Conservation (phyloP, 23 red algal species). For the Pyropia haitanensis region DNA sequence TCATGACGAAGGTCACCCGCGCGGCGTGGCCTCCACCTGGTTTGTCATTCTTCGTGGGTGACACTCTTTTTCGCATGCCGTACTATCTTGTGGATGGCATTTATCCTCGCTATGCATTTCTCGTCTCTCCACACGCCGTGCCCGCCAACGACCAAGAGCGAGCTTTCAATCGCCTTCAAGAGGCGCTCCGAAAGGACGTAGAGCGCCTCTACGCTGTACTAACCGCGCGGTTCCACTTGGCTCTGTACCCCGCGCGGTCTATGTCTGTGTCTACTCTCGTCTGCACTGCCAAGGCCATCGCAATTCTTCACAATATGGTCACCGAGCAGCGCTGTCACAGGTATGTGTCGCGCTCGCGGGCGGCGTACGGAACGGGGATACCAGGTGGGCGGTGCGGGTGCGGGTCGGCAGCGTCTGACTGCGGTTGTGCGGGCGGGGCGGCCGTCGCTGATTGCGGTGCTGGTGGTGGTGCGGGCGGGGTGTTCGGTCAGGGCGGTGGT, state of each 20-base stretch:
- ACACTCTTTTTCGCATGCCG: background rate
- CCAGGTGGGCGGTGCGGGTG: too few species aligned
- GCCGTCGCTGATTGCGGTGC: too few species aligned
- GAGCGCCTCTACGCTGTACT: constrained; percentile 30
- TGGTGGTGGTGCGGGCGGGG: too few species aligned
- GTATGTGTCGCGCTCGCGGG: too few species aligned
- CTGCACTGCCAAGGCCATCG: constrained; percentile 1
- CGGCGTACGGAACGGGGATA: too few species aligned
- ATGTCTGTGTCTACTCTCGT: background rate
- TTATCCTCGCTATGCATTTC: constrained; percentile 5
- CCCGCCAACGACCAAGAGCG: background rate
- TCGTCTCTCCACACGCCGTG: background rate
- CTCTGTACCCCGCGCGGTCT: background rate
- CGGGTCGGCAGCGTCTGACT: too few species aligned
- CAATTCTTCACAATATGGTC: constrained; percentile 16
- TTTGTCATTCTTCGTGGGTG: background rate
- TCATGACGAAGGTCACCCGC: background rate
- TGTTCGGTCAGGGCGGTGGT: too few species aligned
- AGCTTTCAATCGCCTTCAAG: constrained; percentile 1
- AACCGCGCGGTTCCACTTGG: background rate
- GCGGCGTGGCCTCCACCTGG: background rate
- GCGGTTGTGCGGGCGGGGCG: too few species aligned
- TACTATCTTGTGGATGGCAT: constrained; percentile 23
- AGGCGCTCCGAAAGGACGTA: background rate
- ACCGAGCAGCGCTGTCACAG: constrained; percentile 4